phyloP scores from a whole-genome alignment of 352 stramenopile species.

The Nothophytophthora sp. region DNA sequence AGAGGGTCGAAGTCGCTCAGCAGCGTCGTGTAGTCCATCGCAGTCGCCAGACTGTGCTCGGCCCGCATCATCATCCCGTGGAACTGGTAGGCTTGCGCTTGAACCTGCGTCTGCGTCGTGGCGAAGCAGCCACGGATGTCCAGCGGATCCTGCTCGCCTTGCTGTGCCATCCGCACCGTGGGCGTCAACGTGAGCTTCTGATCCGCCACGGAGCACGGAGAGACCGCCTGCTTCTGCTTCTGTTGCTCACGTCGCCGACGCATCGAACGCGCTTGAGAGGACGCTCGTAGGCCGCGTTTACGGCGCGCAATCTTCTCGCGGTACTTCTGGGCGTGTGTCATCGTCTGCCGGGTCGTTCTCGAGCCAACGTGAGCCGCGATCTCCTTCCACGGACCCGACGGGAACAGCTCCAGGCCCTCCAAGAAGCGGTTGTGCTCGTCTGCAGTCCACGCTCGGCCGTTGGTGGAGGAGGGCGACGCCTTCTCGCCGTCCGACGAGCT shows the following conservation, averaged over 20 bases:
- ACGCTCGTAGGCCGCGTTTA: constrained; percentile 41
- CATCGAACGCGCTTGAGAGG: constrained; percentile 23
- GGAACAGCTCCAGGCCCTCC: constrained; percentile 59
- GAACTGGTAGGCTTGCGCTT: too few species aligned
- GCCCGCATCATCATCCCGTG: constrained; percentile 5
- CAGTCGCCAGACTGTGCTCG: constrained; percentile 8
- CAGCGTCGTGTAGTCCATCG: constrained; percentile 19
- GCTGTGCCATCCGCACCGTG: constrained; percentile 1
- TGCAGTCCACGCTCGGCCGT: constrained; percentile 38
- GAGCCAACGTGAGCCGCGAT: constrained; percentile 57
- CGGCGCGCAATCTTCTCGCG: constrained; percentile 55
- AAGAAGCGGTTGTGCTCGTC: constrained; percentile 68
- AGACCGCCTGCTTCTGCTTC: constrained; percentile 11
- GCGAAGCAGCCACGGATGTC: constrained; percentile 35
- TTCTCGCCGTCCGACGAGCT: constrained; percentile 11
- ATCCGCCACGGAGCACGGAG: constrained; percentile 24
- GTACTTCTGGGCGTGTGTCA: constrained; percentile 67
- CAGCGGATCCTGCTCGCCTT: constrained; percentile 22
- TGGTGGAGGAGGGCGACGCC: constrained; percentile 20
- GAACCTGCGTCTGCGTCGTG: constrained; percentile 7
- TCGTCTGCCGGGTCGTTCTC: constrained; percentile 57
- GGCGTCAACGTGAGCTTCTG: not conserved
- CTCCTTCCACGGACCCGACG: constrained; percentile 61
- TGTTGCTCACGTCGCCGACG: constrained; percentile 28
- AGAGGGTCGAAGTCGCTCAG: constrained; percentile 35